Percentiles rank a stretch among this genome's conserved stretches.
Evolutionary conservation across 306 rosid species (phyloP).

Genomic region (Delonix regia): DNA sequence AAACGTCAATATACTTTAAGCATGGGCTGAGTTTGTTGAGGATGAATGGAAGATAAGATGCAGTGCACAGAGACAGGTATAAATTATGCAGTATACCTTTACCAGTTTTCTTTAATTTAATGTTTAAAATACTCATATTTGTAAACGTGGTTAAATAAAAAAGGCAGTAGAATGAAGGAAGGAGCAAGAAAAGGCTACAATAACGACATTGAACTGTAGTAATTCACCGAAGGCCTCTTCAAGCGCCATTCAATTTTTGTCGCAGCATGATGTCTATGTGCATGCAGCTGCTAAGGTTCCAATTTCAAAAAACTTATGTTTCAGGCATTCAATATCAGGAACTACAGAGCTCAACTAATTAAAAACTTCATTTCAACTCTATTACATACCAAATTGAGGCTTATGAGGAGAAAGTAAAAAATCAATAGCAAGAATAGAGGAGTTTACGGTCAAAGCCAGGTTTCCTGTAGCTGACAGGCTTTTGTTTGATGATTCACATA

Average conservation of each 20-base stretch:
- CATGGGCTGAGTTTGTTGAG: not conserved
- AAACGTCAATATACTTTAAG: no score
- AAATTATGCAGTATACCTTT: not conserved
- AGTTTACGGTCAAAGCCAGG: no score
- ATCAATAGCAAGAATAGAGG: no score
- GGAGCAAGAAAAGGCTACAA: not conserved
- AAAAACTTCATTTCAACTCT: not conserved
- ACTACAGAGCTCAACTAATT: not conserved
- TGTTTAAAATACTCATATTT: not conserved
- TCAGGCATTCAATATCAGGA: no score
- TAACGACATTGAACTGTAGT: conserved; percentile 52
- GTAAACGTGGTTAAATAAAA: not conserved
- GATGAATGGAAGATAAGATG: not conserved
- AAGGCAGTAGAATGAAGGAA: not conserved
- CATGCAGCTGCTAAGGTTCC: not conserved
- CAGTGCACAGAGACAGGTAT: conserved; percentile 7
- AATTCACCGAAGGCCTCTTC: conserved; percentile 70
- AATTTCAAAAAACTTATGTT: no score
- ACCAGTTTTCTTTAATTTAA: not conserved
- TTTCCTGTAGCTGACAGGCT: not conserved
- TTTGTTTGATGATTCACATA: not conserved
- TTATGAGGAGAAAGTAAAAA: not conserved
- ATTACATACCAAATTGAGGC: not conserved
- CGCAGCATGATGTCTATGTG: not conserved
- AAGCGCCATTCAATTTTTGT: conserved; percentile 60